Evolutionary conservation across 176 grass and related monocot genomes (phyloP).

Genomic region (Aegilops tauschii): DNA sequence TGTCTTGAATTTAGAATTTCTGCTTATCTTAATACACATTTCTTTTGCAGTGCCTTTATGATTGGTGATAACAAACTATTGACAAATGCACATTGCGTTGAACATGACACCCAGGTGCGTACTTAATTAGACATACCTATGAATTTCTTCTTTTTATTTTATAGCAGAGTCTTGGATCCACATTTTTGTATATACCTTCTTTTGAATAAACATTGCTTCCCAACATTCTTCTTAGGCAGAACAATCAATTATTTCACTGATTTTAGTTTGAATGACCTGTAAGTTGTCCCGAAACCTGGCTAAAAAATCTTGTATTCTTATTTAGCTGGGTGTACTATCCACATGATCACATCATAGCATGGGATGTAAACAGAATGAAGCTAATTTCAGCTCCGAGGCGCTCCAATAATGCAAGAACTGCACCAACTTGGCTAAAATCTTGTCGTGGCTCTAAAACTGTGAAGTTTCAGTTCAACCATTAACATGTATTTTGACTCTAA

Average conservation of each 20-base stretch:
- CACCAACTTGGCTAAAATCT: not conserved
- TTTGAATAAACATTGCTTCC: not conserved
- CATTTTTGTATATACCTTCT: not conserved
- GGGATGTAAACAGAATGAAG: not conserved
- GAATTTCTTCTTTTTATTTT: slow-evolving; percentile 9
- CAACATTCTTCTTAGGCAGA: slow-evolving; percentile 4
- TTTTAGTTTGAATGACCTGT: not conserved
- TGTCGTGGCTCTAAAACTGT: not conserved
- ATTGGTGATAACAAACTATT: slow-evolving; percentile 91
- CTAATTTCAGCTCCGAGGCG: not conserved
- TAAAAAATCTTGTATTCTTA: not conserved
- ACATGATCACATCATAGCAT: slow-evolving; percentile 7
- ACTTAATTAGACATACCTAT: slow-evolving; percentile 1
- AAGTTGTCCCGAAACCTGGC: not conserved
- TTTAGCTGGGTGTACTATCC: slow-evolving; percentile 7
- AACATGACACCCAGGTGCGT: slow-evolving; percentile 83
- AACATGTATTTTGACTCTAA: not conserved
- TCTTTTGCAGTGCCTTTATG: slow-evolving; percentile 87
- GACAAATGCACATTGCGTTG: slow-evolving; percentile 97
- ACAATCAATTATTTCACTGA: not conserved
- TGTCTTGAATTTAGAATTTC: slow-evolving; percentile 7
- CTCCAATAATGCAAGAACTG: slow-evolving; percentile 9
- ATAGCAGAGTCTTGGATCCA: not conserved
- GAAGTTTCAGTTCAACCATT: not conserved
- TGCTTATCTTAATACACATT: slow-evolving; percentile 10